Evolutionary conservation across 2,329 filamentous ascomycete genomes (phyloP).

Genomic region (Stemphylium vesicarium): DNA sequence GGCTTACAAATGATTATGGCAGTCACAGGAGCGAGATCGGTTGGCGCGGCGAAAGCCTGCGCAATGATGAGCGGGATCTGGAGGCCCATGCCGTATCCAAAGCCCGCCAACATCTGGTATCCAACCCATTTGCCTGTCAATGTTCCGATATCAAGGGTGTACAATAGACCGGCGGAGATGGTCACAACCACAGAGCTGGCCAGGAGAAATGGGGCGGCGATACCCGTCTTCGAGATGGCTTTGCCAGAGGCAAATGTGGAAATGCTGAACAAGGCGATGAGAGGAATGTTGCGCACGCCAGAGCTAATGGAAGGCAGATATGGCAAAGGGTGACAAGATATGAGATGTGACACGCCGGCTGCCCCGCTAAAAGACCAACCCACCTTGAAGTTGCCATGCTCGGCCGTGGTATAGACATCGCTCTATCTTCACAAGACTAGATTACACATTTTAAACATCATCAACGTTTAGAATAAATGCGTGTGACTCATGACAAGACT

Average conservation of each 20-base stretch:
- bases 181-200: conserved; percentile 38
- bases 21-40: neutral
- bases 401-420: too few relatives aligned
- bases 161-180: conserved; percentile 52
- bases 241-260: neutral
- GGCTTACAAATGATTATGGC: neutral
- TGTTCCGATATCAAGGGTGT: conserved; percentile 49
- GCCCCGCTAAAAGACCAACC: too few relatives aligned
- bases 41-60: conserved; percentile 31
- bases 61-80: conserved; percentile 42
- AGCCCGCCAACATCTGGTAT: conserved; percentile 54
- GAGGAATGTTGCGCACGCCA: conserved; percentile 53
- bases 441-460: too few relatives aligned
- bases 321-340: too few relatives aligned
- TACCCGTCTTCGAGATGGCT: conserved; percentile 30
- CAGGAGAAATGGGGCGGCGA: conserved; percentile 45
- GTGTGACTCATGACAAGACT: too few relatives aligned
- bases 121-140: conserved; percentile 52
- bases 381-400: too few relatives aligned
- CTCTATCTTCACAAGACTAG: too few relatives aligned
- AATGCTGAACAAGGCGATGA: conserved; percentile 46
- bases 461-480: too few relatives aligned
- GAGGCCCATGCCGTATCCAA: conserved; percentile 41
- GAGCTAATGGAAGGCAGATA: conserved; percentile 38
- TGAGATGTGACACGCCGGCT: too few relatives aligned